Base-by-base conservation (phyloP, 1,284 basidiomycete genomes). In the Phaffia rhodozyma region DNA sequence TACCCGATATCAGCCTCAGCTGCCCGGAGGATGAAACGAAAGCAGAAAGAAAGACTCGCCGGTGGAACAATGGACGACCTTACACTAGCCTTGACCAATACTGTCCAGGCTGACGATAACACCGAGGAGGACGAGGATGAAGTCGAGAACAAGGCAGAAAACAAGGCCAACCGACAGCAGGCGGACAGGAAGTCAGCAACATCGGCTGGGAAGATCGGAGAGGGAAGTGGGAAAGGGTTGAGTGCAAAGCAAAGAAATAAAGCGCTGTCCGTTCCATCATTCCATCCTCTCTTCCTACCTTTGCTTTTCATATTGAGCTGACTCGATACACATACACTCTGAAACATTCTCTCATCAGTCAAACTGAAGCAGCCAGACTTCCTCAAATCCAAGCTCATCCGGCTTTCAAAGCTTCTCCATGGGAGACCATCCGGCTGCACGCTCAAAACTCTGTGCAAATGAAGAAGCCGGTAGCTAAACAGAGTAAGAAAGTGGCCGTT, bases 391-490 rank as follows among this genome's bases (percentile, higher is more conserved):
- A 87, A 27, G 78, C 82, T 13, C 86, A 85, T 69, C 78, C 84
- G 2, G 79, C 82, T 32, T 91, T 84, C 71, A 73, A 82, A 7
- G 75, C 80, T 34, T 85, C 85, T 71, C 88, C 89, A 0, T 91
- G 89, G 72, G 78, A 83, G 69, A 85, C 86, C 1, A 86, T 91
- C 69, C 83, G 86, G 4, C 84, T 81, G 16, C 89, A 91, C 73
- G 86, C 85, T 0, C 79, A 85, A 72, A 91, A 90, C 72, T 34
- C 32, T 34, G 32, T 34, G 32, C 32, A 34, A 9, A 34, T 34
- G 32, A 34, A 34, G 32, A 34, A 34, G 32, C 32, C 32, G 32
- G 32, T 34, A 4, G 32, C 32, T 9, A 34, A 34, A 34, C 32
- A 34, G 32, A 34, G 9, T 34, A 34, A 34, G 32, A 34, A 34